Evolutionary conservation across 768 basidiomycete genomes (phyloP), one percentile per base, ranked within the genome.

Genomic region (Boletus vinaceobasis): DNA sequence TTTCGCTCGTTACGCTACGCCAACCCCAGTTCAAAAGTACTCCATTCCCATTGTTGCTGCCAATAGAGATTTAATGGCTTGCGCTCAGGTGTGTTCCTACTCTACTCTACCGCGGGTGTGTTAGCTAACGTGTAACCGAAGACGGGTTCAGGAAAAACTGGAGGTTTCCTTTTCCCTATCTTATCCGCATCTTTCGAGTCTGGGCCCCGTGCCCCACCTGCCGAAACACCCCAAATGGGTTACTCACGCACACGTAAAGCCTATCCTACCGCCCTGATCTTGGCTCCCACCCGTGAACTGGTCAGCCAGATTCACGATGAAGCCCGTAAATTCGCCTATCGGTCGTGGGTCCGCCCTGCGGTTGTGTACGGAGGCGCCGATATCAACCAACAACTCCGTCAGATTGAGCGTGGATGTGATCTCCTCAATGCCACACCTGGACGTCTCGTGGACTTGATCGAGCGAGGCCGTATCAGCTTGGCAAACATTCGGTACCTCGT

Each of bases 61-160:
- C 61, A 86, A 87, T 65, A 81, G 90, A 73, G 91, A 93, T 74
- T 79, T 93, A 74, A 95, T 96, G 93, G 93, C 93, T 60, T 95
- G 93, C 71, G 93, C 93, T 64, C 90, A 93, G 80, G 90, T 87
- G 63, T 56, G 82, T 69, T 3, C 17, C 29, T 35, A 14, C 32
- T 50, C 1, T 37, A 7, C 56, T 50, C 46, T 55, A 49, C 50
- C 60, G 27, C 38, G 13, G 26, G 45, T 51, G 40, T 50, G 29
- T 57, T 48, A 19, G 45, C 62, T 73, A 38, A 69, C 45, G 45
- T 59, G 55, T 54, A 37, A 53, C 48, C 55, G 36, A 77, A 98
- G 90, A 99, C 97, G 65, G 97, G 97, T 77, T 99, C 97, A 73
- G 97, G 97, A 58, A 99, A 98, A 79, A 98, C 97, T 37, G 97